phyloP scores from a whole-genome alignment of 306 rosid species.

The Prunus kanzakura region DNA sequence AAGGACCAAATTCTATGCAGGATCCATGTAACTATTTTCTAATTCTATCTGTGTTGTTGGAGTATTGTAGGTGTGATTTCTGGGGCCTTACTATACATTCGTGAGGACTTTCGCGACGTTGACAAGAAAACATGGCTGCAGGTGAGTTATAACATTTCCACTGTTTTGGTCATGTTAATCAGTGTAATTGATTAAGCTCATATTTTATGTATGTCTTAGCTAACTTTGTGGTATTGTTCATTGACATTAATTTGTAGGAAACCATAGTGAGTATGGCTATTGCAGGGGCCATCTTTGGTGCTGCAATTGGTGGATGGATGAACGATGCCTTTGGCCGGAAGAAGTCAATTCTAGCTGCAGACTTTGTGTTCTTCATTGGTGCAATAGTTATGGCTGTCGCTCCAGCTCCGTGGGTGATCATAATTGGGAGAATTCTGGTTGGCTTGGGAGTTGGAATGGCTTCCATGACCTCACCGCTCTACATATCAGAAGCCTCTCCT shows the following conservation, averaged over 20 bases:
- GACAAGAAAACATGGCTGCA: slow-evolving; percentile 80
- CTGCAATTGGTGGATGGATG: slow-evolving; percentile 86
- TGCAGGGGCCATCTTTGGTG: slow-evolving; percentile 90
- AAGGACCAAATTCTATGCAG: background rate
- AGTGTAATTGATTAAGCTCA: background rate
- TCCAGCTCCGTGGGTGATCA: slow-evolving; percentile 65
- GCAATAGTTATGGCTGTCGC: slow-evolving; percentile 74
- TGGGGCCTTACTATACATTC: slow-evolving; percentile 82
- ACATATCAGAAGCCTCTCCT: slow-evolving; percentile 89
- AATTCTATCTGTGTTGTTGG: background rate
- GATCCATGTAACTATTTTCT: background rate
- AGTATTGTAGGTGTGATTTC: slow-evolving; percentile 62
- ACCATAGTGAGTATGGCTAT: slow-evolving; percentile 86
- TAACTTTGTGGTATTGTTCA: background rate
- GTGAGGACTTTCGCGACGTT: slow-evolving; percentile 57
- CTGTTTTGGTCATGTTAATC: background rate
- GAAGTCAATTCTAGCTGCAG: slow-evolving; percentile 58
- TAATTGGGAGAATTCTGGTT: slow-evolving; percentile 64
- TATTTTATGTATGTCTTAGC: background rate
- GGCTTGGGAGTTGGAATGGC: slow-evolving; percentile 95
- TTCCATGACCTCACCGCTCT: slow-evolving; percentile 84
- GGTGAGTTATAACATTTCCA: slow-evolving; percentile 25
- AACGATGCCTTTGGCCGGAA: slow-evolving; percentile 70
- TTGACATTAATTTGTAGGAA: slow-evolving; percentile 44
- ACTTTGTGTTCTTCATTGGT: slow-evolving; percentile 55